Evolutionary conservation across 1,139 yeast genomes (phyloP).

Genomic region (Suhomyces anneliseae): DNA sequence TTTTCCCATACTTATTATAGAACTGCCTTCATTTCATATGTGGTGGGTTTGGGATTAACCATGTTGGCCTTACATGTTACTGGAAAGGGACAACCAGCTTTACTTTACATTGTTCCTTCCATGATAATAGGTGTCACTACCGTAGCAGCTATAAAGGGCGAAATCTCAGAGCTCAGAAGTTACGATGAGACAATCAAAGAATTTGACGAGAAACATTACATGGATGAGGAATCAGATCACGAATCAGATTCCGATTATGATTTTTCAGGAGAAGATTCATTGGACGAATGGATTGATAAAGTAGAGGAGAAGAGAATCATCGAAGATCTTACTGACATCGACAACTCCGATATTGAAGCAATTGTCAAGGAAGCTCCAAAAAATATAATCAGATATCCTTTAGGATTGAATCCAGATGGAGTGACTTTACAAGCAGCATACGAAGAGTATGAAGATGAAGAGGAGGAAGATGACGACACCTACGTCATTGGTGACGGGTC

Average conservation of each 20-base stretch:
- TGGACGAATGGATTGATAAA: conserved; percentile 23
- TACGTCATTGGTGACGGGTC: conserved; percentile 19
- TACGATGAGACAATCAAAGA: conserved; percentile 17
- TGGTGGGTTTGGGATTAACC: conserved; percentile 45
- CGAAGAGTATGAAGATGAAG: conserved; percentile 27
- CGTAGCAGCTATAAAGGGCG: conserved; percentile 38
- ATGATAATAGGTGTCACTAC: conserved; percentile 34
- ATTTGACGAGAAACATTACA: conserved; percentile 15
- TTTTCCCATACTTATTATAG: conserved; percentile 49
- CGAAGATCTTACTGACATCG: conserved; percentile 17
- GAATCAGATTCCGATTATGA: conserved; percentile 16
- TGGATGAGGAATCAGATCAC: conserved; percentile 23
- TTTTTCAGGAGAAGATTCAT: conserved; percentile 20
- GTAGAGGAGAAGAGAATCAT: conserved; percentile 21
- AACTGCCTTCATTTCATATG: conserved; percentile 44
- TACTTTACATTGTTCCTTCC: conserved; percentile 61
- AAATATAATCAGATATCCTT: background rate
- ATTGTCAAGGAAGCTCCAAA: conserved; percentile 6
- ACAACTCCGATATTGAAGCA: conserved; percentile 5
- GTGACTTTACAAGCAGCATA: conserved; percentile 1
- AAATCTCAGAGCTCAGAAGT: conserved; percentile 30
- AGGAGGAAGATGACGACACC: conserved; percentile 25
- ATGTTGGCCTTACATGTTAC: conserved; percentile 37
- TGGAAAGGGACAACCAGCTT: conserved; percentile 63
- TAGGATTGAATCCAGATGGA: too few species aligned